phyloP scores from a whole-genome alignment of 495 filamentous ascomycete species.

The Daldinia caldariorum region DNA sequence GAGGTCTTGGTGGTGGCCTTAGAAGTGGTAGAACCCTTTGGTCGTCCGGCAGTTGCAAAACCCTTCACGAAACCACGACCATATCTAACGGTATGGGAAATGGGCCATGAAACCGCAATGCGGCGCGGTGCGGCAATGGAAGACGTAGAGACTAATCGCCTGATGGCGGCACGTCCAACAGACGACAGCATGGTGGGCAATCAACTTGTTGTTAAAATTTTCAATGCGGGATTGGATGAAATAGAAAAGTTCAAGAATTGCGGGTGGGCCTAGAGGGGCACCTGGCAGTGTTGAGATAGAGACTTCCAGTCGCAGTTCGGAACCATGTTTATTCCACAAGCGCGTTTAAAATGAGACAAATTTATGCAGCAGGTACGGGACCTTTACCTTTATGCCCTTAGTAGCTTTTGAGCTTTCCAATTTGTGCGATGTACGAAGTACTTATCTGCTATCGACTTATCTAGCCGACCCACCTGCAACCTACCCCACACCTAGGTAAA shows the following conservation, averaged over 20 bases:
- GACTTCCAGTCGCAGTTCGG: slow-evolving; percentile 12
- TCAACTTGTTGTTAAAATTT: slow-evolving; percentile 12
- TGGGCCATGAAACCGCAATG: slow-evolving; percentile 29
- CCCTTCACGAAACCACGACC: slow-evolving; percentile 35
- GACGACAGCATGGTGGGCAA: slow-evolving; percentile 50
- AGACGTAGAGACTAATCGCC: slow-evolving; percentile 41
- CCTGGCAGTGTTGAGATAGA: slow-evolving; percentile 2
- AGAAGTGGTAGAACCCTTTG: slow-evolving; percentile 23
- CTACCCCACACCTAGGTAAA: slow-evolving; percentile 10
- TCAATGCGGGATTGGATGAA: not conserved
- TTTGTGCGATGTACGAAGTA: slow-evolving; percentile 14
- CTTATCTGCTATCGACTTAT: not conserved
- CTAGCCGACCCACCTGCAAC: slow-evolving; percentile 8
- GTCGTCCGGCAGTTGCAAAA: slow-evolving; percentile 40
- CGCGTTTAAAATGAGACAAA: slow-evolving; percentile 24
- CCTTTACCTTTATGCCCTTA: not conserved
- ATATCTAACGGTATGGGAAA: slow-evolving; percentile 15
- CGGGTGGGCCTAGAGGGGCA: slow-evolving; percentile 6
- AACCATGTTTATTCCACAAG: slow-evolving; percentile 32
- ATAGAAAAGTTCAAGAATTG: not conserved
- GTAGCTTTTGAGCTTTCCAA: slow-evolving; percentile 18
- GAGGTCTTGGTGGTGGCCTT: slow-evolving; percentile 18
- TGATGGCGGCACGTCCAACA: slow-evolving; percentile 49
- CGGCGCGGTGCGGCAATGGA: slow-evolving; percentile 29
- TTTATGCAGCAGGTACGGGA: slow-evolving; percentile 8